Conservation (phyloP, 176 grass and related monocot genomes). For the Eragrostis curvula region DNA sequence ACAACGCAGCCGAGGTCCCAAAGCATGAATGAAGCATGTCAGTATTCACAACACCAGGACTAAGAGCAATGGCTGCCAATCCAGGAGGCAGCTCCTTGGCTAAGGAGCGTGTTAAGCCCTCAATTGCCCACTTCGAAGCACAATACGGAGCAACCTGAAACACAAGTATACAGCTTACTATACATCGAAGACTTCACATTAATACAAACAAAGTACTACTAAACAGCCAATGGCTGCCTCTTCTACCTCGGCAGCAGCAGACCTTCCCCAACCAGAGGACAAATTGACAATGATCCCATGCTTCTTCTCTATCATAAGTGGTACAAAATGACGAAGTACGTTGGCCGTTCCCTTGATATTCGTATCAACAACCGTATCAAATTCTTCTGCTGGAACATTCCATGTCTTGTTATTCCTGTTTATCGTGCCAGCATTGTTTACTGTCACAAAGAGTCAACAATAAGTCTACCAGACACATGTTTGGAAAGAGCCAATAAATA, state of each 20-base stretch:
- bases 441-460: slow-evolving; percentile 46
- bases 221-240: background rate
- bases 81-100: slow-evolving; percentile 92
- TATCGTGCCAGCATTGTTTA: slow-evolving; percentile 95
- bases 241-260: slow-evolving; percentile 84
- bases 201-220: slow-evolving; percentile 12
- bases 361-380: slow-evolving; percentile 89
- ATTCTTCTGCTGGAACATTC: slow-evolving; percentile 91
- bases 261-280: slow-evolving; percentile 98
- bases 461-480: slow-evolving; percentile 39
- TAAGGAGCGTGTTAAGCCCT: slow-evolving; percentile 87
- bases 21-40: slow-evolving; percentile 98
- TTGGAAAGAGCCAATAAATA: slow-evolving; percentile 13
- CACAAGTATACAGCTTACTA: background rate
- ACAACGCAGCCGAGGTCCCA: slow-evolving; percentile 71
- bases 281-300: slow-evolving; percentile 90
- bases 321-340: slow-evolving; percentile 87
- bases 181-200: slow-evolving; percentile 2
- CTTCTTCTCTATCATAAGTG: slow-evolving; percentile 91
- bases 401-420: slow-evolving; percentile 98
- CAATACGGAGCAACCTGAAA: slow-evolving; percentile 92
- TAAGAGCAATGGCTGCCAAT: slow-evolving; percentile 86
- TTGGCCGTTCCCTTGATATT: slow-evolving; percentile 96
- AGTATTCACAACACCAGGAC: slow-evolving; percentile 92
- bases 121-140: slow-evolving; percentile 97